Percentiles rank a stretch among this genome's conserved stretches.
These are phyloP conservation scores for Barnettozyma wickerhamii DNA, from an alignment of 805 yeast species.

Conservation along the genomic window DNA sequence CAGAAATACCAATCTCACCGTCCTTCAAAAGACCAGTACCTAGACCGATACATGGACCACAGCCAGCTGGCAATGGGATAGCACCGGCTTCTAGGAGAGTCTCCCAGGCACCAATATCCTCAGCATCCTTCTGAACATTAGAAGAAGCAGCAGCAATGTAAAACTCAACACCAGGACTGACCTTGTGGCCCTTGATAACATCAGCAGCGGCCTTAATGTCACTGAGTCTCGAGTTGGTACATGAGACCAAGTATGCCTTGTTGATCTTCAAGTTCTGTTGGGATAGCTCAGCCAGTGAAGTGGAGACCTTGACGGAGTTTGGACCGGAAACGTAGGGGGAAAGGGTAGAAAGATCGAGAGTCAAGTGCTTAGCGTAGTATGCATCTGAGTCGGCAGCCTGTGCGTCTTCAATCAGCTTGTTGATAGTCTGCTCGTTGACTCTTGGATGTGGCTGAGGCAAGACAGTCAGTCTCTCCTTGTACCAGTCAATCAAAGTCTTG, in stretches of 20 bases:
- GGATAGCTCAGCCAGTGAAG: conserved; percentile 70
- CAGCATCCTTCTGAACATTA: conserved; percentile 90
- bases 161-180: conserved; percentile 88
- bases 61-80: conserved; percentile 93
- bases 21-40: conserved; percentile 92
- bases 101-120: conserved; percentile 88
- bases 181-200: conserved; percentile 70
- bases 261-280: conserved; percentile 70
- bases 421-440: conserved; percentile 58
- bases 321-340: conserved; percentile 95
- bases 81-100: conserved; percentile 89
- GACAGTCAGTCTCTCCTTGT: conserved; percentile 51
- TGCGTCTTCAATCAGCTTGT: conserved; percentile 41
- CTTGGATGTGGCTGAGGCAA: conserved; percentile 80
- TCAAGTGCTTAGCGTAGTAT: conserved; percentile 80
- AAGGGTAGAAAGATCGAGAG: conserved; percentile 72
- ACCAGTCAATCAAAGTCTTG: conserved; percentile 69
- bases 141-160: conserved; percentile 98
- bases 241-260: conserved; percentile 96
- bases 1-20: conserved; percentile 97
- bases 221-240: conserved; percentile 91
- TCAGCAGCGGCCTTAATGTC: conserved; percentile 95
- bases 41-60: conserved; percentile 98
- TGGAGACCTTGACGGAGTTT: conserved; percentile 90
- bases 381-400: conserved; percentile 68